Conservation (phyloP, 2,329 filamentous ascomycete species). For the Malbranchea zuffiana region DNA sequence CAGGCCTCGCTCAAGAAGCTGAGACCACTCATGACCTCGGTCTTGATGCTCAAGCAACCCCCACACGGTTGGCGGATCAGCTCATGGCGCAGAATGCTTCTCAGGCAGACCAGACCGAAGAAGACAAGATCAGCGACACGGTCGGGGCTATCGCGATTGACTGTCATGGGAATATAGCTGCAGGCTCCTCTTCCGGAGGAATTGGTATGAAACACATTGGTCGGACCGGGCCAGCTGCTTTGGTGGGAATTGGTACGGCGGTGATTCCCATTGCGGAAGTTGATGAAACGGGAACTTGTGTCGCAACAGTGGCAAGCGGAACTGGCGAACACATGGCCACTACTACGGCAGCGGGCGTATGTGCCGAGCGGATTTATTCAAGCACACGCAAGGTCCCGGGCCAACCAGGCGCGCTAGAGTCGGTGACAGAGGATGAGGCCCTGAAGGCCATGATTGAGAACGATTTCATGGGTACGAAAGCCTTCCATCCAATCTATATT, state of each 20-base stretch:
- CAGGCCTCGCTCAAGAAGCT: neutral
- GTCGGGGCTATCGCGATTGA: conserved; percentile 94
- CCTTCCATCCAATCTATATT: conserved; percentile 3
- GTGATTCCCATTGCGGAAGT: conserved; percentile 66
- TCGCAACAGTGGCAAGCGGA: conserved; percentile 81
- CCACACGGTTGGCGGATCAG: neutral
- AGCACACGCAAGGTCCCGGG: conserved; percentile 48
- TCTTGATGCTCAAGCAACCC: neutral
- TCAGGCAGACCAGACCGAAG: conserved; percentile 6
- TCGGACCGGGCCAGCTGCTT: conserved; percentile 78
- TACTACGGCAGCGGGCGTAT: conserved; percentile 77
- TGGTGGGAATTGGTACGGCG: conserved; percentile 83
- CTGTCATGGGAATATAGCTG: conserved; percentile 72
- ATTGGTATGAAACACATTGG: conserved; percentile 98
- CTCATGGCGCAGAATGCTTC: neutral
- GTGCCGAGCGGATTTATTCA: conserved; percentile 73
- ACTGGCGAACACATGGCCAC: conserved; percentile 98
- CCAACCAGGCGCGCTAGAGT: conserved; percentile 47
- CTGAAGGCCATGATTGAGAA: conserved; percentile 66
- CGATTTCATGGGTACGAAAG: conserved; percentile 69
- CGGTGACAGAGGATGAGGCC: conserved; percentile 65
- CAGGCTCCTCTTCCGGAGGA: conserved; percentile 88
- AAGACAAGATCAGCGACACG: conserved; percentile 74
- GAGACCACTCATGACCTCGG: neutral
- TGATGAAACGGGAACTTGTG: conserved; percentile 57